These are phyloP conservation scores for Hyphopichia khmerensis DNA, from an alignment of 1,139 yeast genomes.

Conservation along the genomic window DNA sequence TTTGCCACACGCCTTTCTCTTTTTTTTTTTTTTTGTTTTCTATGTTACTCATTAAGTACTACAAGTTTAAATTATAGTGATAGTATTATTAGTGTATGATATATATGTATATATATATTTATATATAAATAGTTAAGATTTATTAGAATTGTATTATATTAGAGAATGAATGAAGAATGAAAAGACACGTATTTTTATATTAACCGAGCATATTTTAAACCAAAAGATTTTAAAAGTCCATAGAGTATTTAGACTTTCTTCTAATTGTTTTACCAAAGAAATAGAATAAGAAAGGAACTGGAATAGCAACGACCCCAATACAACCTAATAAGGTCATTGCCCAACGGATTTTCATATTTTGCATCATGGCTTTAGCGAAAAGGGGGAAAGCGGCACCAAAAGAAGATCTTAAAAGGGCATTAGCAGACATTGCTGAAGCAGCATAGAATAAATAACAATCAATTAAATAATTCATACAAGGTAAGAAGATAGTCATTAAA, in stretches of 20 bases:
- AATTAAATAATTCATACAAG: conserved; percentile 70
- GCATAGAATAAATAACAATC: conserved; percentile 74
- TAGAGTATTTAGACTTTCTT: conserved; percentile 52
- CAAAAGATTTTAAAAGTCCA: background rate
- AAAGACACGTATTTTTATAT: no score
- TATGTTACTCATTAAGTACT: no score
- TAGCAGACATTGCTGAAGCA: conserved; percentile 88
- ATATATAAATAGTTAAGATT: no score
- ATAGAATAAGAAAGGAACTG: conserved; percentile 73
- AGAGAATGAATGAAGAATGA: no score
- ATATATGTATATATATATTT: no score
- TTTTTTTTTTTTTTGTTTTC: no score
- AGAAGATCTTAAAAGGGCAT: conserved; percentile 69
- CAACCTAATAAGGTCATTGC: conserved; percentile 79
- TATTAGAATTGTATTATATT: no score
- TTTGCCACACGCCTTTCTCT: background rate
- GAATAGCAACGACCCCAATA: conserved; percentile 58
- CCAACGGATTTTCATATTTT: conserved; percentile 74
- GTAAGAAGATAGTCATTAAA: conserved; percentile 65
- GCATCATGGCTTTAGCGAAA: conserved; percentile 66
- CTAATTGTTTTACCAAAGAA: conserved; percentile 64
- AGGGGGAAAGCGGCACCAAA: conserved; percentile 55
- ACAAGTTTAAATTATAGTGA: no score
- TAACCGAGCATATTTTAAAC: no score
- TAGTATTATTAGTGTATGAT: no score